A percentile compares a stretch with the other conserved stretches of the same genome.
phyloP scores from a whole-genome alignment of 306 rosid genomes.

The Castanea crenata region DNA sequence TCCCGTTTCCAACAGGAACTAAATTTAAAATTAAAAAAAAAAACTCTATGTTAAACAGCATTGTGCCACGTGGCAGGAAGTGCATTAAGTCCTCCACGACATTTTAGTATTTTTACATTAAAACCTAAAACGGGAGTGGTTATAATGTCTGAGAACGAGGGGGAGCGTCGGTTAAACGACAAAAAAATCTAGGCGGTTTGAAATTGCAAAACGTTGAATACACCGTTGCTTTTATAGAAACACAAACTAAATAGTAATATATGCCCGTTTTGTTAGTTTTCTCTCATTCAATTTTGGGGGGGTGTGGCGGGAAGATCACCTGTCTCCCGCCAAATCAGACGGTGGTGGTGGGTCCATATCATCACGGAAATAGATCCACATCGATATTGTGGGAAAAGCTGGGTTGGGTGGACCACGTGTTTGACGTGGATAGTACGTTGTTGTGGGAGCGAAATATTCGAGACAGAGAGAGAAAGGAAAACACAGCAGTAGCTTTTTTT shows the following conservation, averaged over 20 bases:
- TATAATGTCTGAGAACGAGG: background rate
- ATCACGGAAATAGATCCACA: conserved; percentile 2
- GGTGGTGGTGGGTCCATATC: conserved; percentile 17
- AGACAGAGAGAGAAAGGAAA: background rate
- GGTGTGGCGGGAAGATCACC: conserved; percentile 49
- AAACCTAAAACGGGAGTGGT: background rate
- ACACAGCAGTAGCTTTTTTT: conserved; percentile 7
- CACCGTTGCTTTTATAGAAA: background rate
- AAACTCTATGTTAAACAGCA: no score
- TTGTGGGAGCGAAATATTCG: background rate
- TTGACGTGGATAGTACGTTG: background rate
- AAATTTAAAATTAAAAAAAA: no score
- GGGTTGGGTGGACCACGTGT: background rate
- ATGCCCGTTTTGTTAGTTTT: background rate
- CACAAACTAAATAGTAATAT: no score
- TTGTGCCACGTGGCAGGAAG: background rate
- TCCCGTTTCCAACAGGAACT: background rate
- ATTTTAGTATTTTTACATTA: no score
- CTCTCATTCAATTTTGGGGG: background rate
- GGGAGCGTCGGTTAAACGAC: conserved; percentile 12
- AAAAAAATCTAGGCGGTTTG: conserved; percentile 9
- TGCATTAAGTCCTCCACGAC: background rate
- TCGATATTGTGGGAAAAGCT: background rate
- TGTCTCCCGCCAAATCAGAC: conserved; percentile 50
- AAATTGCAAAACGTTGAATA: background rate